A percentile compares a stretch with the other conserved stretches of the same genome.
These are phyloP conservation scores for Vitis hybrid DNA, from an alignment of 177 flowering plant species.

Conservation along the genomic window DNA sequence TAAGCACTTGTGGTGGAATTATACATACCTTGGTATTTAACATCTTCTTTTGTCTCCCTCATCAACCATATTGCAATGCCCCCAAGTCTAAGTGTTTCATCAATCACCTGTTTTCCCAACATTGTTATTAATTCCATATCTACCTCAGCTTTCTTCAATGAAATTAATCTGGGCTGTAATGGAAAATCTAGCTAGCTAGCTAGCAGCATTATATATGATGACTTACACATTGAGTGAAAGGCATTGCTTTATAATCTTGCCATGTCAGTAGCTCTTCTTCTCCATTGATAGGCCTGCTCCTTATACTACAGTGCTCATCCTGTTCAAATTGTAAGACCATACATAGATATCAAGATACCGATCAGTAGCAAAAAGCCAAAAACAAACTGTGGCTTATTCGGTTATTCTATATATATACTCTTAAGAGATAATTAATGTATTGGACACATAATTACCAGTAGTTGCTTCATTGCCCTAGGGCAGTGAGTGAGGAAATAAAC, in stretches of 20 bases:
- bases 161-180: not conserved
- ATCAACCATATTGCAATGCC: conserved; percentile 92
- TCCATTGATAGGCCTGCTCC: conserved; percentile 13
- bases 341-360: not conserved
- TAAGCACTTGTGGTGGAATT: no score
- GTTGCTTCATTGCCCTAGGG: conserved; percentile 65
- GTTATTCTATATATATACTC: no score
- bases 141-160: no score
- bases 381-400: not conserved
- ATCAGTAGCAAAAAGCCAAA: not conserved
- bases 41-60: conserved; percentile 81
- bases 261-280: conserved; percentile 52
- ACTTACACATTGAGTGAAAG: conserved; percentile 87
- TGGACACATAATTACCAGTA: conserved; percentile 36
- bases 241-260: conserved; percentile 87
- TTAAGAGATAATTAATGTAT: no score
- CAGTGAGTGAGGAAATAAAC: conserved; percentile 69
- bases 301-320: conserved; percentile 71
- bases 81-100: conserved; percentile 83
- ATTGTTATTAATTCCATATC: not conserved
- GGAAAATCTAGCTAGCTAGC: not conserved
- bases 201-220: not conserved
- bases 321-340: conserved; percentile 14
- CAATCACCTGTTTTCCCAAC: conserved; percentile 59
- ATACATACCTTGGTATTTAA: conserved; percentile 58